phyloP scores from a whole-genome alignment of 352 stramenopile species.

The Phytophthora macrochlamydospora region DNA sequence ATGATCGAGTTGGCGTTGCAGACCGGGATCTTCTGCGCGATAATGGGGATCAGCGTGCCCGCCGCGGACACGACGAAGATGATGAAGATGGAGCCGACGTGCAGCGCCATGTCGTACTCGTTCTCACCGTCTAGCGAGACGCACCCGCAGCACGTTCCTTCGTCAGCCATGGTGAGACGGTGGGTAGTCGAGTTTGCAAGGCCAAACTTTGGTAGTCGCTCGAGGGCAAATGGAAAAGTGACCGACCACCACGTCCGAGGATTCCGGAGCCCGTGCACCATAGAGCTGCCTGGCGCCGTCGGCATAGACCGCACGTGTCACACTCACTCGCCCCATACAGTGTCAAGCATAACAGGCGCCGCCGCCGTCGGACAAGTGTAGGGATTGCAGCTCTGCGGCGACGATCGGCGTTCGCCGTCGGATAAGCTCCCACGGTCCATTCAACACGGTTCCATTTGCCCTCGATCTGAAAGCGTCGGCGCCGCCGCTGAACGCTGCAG shows the following conservation, averaged over 20 bases:
- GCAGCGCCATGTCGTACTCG: constrained; percentile 55
- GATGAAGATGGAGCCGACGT: constrained; percentile 61
- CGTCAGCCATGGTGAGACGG: constrained; percentile 32
- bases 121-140: constrained; percentile 30
- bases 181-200: neutral
- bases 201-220: neutral
- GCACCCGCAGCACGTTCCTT: constrained; percentile 52
- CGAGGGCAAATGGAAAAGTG: constrained; percentile 23
- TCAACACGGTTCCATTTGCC: neutral
- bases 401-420: constrained; percentile 1
- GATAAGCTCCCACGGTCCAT: constrained; percentile 1
- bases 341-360: neutral
- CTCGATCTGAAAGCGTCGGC: no score
- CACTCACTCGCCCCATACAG: constrained; percentile 4
- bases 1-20: constrained; percentile 44
- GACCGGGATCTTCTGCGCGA: constrained; percentile 43
- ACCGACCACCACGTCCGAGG: neutral
- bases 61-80: constrained; percentile 53
- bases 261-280: neutral
- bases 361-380: constrained; percentile 26
- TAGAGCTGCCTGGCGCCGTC: constrained; percentile 12
- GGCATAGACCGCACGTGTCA: constrained; percentile 12
- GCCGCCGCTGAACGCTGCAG: no score
- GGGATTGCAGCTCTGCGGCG: neutral
- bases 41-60: constrained; percentile 50